phyloP scores from a whole-genome alignment of 2,329 filamentous ascomycete species.

The Daldinia sp. region DNA sequence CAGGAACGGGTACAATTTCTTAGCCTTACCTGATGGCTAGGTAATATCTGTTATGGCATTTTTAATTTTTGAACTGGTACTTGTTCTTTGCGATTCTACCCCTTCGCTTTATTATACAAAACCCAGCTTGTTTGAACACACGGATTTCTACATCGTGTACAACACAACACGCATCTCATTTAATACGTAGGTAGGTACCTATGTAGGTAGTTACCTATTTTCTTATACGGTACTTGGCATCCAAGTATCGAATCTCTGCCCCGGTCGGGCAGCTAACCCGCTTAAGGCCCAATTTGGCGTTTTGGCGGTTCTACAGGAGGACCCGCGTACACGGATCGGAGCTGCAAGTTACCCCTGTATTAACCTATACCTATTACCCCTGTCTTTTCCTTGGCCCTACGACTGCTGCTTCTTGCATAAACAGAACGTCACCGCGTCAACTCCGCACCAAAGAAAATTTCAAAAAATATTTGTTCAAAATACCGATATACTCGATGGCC shows the following conservation, averaged over 20 bases:
- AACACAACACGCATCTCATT: background rate
- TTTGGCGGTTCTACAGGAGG: too few relatives aligned
- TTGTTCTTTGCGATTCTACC: background rate
- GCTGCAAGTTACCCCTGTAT: conserved; percentile 7
- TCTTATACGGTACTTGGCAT: background rate
- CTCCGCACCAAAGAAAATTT: background rate
- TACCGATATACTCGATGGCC: background rate
- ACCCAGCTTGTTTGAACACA: too few relatives aligned
- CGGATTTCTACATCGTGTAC: too few relatives aligned
- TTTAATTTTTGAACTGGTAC: background rate
- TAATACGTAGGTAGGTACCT: too few relatives aligned
- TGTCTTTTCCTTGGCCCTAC: conserved; percentile 8
- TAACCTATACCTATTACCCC: background rate
- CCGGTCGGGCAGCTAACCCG: conserved; percentile 14
- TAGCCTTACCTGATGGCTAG: background rate
- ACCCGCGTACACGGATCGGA: conserved; percentile 22
- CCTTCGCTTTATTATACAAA: too few relatives aligned
- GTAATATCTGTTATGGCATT: background rate
- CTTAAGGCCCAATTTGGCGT: conserved; percentile 18
- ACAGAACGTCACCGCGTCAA: conserved; percentile 4
- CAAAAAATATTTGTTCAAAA: background rate
- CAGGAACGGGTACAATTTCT: background rate
- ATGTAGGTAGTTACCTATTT: too few relatives aligned
- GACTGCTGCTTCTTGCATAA: background rate
- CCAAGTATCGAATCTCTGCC: background rate